A percentile compares a stretch with the other conserved stretches of the same genome.
These are phyloP conservation scores for Hysterangium stoloniferum DNA, from an alignment of 768 basidiomycete species.

Conservation along the genomic window DNA sequence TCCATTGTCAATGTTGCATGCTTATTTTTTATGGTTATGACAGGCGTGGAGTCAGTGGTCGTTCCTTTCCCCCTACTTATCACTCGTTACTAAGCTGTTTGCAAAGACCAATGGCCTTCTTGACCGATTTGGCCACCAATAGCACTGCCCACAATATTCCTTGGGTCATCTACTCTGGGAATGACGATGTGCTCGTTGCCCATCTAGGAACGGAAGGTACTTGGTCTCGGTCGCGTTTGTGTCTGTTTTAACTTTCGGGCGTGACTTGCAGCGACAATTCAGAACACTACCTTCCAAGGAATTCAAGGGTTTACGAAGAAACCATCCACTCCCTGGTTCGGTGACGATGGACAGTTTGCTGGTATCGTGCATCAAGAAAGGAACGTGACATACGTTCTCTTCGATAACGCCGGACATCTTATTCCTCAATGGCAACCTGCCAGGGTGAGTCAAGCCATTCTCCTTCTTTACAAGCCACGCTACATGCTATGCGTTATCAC, in stretches of 20 bases:
- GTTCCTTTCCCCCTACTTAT: not conserved
- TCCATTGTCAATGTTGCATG: not conserved
- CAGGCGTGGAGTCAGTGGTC: constrained; percentile 29
- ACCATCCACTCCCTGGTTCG: constrained; percentile 8
- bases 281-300: constrained; percentile 15
- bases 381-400: constrained; percentile 12
- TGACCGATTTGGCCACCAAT: constrained; percentile 5
- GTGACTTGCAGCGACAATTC: constrained; percentile 5
- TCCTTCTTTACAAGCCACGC: constrained; percentile 2
- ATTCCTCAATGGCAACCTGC: constrained; percentile 13
- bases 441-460: not conserved
- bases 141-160: not conserved
- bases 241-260: not conserved
- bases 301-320: constrained; percentile 12
- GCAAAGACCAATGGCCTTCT: not conserved
- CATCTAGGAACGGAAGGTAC: constrained; percentile 8
- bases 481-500: too few species aligned
- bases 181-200: constrained; percentile 9
- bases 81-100: not conserved
- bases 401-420: constrained; percentile 14
- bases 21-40: not conserved
- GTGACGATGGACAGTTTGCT: constrained; percentile 9
- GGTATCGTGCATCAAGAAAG: constrained; percentile 14
- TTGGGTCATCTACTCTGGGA: constrained; percentile 9
- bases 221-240: not conserved